Conservation (phyloP, 768 basidiomycete species). For the Boletus subcaerulescens region DNA sequence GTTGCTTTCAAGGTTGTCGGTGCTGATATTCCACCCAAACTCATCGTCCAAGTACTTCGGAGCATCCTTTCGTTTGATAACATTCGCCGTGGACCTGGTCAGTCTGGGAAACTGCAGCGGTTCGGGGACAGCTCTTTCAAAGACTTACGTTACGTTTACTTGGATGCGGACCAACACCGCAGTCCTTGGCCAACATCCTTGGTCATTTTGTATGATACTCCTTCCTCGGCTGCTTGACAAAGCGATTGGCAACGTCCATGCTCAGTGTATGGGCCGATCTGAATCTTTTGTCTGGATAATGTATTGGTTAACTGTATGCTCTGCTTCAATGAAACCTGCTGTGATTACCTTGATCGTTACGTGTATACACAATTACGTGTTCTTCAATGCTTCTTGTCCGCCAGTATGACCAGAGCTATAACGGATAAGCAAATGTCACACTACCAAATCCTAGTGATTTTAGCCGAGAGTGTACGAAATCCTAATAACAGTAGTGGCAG, state of each 20-base stretch:
- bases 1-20: slow-evolving; percentile 49
- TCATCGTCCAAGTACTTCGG: slow-evolving; percentile 60
- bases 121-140: slow-evolving; percentile 49
- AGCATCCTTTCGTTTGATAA: slow-evolving; percentile 58
- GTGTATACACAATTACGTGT: neutral
- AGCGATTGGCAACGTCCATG: neutral
- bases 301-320: slow-evolving; percentile 3
- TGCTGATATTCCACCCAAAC: slow-evolving; percentile 54
- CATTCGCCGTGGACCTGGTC: slow-evolving; percentile 63
- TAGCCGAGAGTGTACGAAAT: too few species aligned
- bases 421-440: too few species aligned
- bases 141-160: slow-evolving; percentile 52
- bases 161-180: slow-evolving; percentile 47
- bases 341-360: neutral
- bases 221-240: slow-evolving; percentile 18
- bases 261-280: neutral
- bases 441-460: too few species aligned
- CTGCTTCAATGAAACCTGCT: neutral
- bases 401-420: neutral
- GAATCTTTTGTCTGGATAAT: neutral
- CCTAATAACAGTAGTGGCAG: too few species aligned
- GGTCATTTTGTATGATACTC: slow-evolving; percentile 44
- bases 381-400: neutral
- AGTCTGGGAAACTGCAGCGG: slow-evolving; percentile 61
- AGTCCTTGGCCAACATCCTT: slow-evolving; percentile 69